Base-by-base conservation (phyloP, 768 basidiomycete genomes). In the Boletus speciosus region DNA sequence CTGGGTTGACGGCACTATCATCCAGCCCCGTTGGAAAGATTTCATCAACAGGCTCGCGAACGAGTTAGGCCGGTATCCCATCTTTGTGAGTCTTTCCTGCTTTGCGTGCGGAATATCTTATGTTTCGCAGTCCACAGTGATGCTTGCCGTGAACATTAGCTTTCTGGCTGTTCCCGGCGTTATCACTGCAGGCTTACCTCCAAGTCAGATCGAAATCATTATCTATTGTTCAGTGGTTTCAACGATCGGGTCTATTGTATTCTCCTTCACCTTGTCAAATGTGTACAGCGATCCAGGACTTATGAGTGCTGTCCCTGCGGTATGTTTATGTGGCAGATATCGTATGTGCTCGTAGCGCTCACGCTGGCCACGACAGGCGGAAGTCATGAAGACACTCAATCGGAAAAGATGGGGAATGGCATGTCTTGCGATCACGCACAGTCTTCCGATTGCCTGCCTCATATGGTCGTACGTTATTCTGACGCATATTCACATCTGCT, bases 391-490 rank as follows among this genome's bases (percentile, higher is more conserved):
- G 37, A 39, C 27, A 2, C 36, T 61, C 31, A 40, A 29, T 31
- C 47, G 43, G 15, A 31, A 21, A 3, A 40, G 35, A 16, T 31
- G 43, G 6, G 59, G 59, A 4, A 49, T 61, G 39, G 36, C 50
- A 0, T 46, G 44, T 15, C 54, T 61, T 40, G 51, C 59, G 2
- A 57, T 61, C 23, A 51, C 48, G 11, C 59, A 61, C 36, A 41
- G 60, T 45, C 51, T 61, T 12, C 60, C 60, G 1, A 27, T 48
- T 14, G 60, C 55, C 15, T 50, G 34, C 8, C 51, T 62, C 29
- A 21, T 53, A 29, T 61, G 60, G 55, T 53, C 60, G 55, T 58
- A 47, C 6, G 55, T 62, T 40, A 11, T 35, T 15, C 36, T 4
- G 2, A 10, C 23, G 9, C 8, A 2, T 6, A 7, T 3, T 21